Conservation (phyloP, 2,329 filamentous ascomycete species). For the Reticulascus tulasneorum region DNA sequence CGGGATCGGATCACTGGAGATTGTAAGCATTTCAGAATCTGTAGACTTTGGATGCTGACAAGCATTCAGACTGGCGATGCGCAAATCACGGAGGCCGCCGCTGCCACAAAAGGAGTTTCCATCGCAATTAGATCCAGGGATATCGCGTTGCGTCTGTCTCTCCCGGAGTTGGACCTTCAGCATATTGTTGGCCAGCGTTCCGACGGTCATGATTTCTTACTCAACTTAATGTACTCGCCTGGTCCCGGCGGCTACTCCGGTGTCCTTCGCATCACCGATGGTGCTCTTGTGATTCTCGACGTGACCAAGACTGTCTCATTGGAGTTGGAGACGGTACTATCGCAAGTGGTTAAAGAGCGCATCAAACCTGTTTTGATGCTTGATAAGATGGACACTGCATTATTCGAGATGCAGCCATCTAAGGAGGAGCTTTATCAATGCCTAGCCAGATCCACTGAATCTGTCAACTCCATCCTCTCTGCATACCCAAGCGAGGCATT, state of each 20-base stretch:
- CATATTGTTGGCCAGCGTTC: slow-evolving; percentile 87
- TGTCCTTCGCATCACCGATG: slow-evolving; percentile 98
- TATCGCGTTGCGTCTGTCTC: slow-evolving; percentile 92
- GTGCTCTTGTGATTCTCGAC: slow-evolving; percentile 99
- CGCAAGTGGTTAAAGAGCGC: slow-evolving; percentile 98
- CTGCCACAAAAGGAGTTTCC: slow-evolving; percentile 98
- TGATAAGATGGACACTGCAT: slow-evolving; percentile 99
- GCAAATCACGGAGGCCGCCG: slow-evolving; percentile 93
- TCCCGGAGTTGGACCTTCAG: slow-evolving; percentile 83
- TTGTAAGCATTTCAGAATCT: no score
- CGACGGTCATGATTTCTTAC: slow-evolving; percentile 93
- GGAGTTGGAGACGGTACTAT: slow-evolving; percentile 99
- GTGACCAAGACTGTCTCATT: slow-evolving; percentile 99
- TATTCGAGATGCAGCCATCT: slow-evolving; percentile 95
- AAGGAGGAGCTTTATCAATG: slow-evolving; percentile 99
- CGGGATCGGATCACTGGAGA: no score
- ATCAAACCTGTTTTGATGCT: slow-evolving; percentile 99
- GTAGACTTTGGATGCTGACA: no score
- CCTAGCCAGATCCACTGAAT: slow-evolving; percentile 99
- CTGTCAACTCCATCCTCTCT: slow-evolving; percentile 99
- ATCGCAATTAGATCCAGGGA: slow-evolving; percentile 99
- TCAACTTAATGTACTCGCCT: slow-evolving; percentile 99
- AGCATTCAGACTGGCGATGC: slow-evolving; percentile 94
- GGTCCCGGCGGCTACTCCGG: slow-evolving; percentile 99
- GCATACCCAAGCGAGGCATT: slow-evolving; percentile 97